phyloP scores from a whole-genome alignment of 169 alveolate genomes.

The Plasmodium gonderi region DNA sequence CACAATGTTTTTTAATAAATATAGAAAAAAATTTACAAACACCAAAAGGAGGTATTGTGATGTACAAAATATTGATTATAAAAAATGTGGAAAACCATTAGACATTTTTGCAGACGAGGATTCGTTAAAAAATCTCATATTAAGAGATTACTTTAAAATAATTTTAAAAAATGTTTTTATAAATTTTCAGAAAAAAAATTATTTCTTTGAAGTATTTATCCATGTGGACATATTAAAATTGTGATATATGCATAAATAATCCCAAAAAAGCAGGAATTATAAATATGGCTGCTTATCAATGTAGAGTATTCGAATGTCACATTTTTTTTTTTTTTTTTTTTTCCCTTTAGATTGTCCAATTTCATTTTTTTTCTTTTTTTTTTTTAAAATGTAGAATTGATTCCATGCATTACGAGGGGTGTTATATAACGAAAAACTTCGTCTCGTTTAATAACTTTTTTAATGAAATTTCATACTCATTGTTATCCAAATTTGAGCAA shows the following conservation, averaged over 20 bases:
- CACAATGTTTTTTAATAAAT: slow-evolving; percentile 29
- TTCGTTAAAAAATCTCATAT: slow-evolving; percentile 31
- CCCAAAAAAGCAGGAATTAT: not conserved
- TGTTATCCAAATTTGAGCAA: slow-evolving; percentile 26
- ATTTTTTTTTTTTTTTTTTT: not conserved
- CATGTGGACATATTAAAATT: slow-evolving; percentile 63
- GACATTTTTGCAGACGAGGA: not conserved
- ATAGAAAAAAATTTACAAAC: slow-evolving; percentile 42
- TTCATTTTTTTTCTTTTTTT: not conserved
- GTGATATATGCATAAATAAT: slow-evolving; percentile 2
- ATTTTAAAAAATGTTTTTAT: slow-evolving; percentile 25
- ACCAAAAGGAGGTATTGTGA: slow-evolving; percentile 64
- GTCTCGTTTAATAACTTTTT: slow-evolving; percentile 17
- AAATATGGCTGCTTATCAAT: not conserved
- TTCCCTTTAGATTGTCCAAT: not conserved
- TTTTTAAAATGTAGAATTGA: slow-evolving; percentile 35
- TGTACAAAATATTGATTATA: not conserved
- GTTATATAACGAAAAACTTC: slow-evolving; percentile 23
- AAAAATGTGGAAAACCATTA: not conserved
- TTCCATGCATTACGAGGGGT: not conserved
- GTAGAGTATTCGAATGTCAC: not conserved
- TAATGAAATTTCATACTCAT: slow-evolving; percentile 21
- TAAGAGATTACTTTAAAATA: slow-evolving; percentile 37
- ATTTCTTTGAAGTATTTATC: slow-evolving; percentile 51
- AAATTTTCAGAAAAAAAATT: slow-evolving; percentile 44